phyloP scores from a whole-genome alignment of 1,284 basidiomycete species.

The Rhodotorula sp. region DNA sequence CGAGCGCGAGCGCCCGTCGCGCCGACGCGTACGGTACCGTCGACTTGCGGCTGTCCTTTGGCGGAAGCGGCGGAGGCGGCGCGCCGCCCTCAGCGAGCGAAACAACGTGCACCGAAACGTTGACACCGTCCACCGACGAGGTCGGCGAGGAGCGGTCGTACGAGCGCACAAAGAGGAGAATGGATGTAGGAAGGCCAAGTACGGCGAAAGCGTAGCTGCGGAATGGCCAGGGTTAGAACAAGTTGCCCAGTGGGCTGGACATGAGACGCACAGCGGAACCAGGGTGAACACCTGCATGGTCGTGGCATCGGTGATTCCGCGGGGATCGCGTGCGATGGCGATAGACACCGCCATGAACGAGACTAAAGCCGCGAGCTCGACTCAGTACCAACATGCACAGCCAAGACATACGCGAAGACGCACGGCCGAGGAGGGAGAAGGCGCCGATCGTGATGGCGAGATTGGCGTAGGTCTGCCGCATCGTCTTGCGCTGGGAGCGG shows the following conservation, averaged over 20 bases:
- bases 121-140: neutral
- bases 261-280: neutral
- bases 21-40: neutral
- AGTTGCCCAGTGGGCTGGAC: neutral
- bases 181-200: slow-evolving; percentile 18
- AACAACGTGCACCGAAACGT: neutral
- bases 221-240: neutral
- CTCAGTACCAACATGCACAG: neutral
- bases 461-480: slow-evolving; percentile 13
- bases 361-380: neutral
- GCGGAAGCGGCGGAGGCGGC: neutral
- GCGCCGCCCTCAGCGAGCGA: neutral
- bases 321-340: neutral
- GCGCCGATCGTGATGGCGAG: slow-evolving; percentile 11
- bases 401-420: neutral
- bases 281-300: neutral
- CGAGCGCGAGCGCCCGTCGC: neutral
- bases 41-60: no score
- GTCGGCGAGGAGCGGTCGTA: slow-evolving; percentile 1
- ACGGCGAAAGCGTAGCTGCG: slow-evolving; percentile 20
- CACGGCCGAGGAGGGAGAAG: slow-evolving; percentile 13
- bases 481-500: neutral
- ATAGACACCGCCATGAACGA: neutral
- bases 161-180: slow-evolving; percentile 19
- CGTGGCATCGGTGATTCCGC: neutral